Base-by-base conservation (phyloP, 768 basidiomycete species). In the Tylopilus vinaceipallidus region DNA sequence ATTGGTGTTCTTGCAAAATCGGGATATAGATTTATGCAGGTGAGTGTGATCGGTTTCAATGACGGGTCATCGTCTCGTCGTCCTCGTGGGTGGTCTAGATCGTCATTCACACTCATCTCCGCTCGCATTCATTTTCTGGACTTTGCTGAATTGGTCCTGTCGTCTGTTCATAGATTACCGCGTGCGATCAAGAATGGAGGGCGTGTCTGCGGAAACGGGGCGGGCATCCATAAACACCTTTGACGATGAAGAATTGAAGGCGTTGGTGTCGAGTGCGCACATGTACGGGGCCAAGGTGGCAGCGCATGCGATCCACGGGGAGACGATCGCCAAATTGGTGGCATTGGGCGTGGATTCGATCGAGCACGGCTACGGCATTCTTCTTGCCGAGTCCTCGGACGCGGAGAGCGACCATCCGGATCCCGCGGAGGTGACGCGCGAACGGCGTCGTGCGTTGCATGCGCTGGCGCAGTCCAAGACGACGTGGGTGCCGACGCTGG, bases 401-500 rank as follows among this genome's bases (percentile, higher is more conserved):
- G 27, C 32, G 8, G 16, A 46, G 33, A 4, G 2, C 17, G 32
- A 33, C 24, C 19, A 34, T 13, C 3, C 30, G 22, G 42, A 36
- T 12, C 19, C 37, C 19, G 19, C n/a, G 13, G 33, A 6, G 5
- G 17, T 66, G 68, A 19, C 27, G 52, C 7, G 4, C n/a, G 7
- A 29, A 6, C 14, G n/a, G 23, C 36, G 48, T 14, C 14, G 40
- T 2, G 27, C 26, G 22, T 44, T 55, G 23, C 58, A 59, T 41
- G 58, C 74, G 19, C 45, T 49, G 40, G 55, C 61, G 34, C 45
- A 55, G 37, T 66, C 53, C 14, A 56, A 56, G 32, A 73, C 74
- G 5, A 73, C 66, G 32, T 85, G 80, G 77, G 78, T 80, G 2
- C 83, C 83, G 8, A 86, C 84, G 6, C 73, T 86, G 10, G 70